These are phyloP conservation scores for Anthoceros angustus DNA, from an alignment of 225 moss, liverwort and hornwort genomes.

Conservation along the genomic window DNA sequence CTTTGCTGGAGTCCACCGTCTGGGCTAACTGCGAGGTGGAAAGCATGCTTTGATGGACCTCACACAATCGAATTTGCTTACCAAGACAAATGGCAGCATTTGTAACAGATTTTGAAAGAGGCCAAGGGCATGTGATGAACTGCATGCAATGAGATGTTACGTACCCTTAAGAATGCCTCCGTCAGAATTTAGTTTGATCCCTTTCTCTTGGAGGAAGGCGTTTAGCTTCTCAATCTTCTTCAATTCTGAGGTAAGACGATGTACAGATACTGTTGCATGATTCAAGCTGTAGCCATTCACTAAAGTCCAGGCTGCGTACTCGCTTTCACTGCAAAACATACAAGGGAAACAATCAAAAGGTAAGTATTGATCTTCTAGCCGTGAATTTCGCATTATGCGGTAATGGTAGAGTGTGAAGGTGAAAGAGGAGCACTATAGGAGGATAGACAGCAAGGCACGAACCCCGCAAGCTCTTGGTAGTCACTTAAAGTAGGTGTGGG, in stretches of 20 bases:
- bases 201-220: conserved; percentile 57
- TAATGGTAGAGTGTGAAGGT: not conserved
- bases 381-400: not conserved
- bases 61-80: not conserved
- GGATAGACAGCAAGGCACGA: conserved; percentile 1
- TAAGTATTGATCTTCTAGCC: not conserved
- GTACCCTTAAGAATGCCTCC: conserved; percentile 88
- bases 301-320: conserved; percentile 95
- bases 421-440: not conserved
- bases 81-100: not conserved
- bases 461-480: conserved; percentile 82
- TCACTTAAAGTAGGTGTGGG: conserved; percentile 53
- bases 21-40: conserved; percentile 51
- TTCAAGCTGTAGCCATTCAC: conserved; percentile 90
- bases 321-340: conserved; percentile 76
- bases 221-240: conserved; percentile 52
- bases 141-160: not conserved
- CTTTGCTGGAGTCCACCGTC: conserved; percentile 94
- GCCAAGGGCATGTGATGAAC: not conserved
- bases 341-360: not conserved
- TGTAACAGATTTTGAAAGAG: not conserved
- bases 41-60: not conserved
- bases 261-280: conserved; percentile 91
- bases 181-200: conserved; percentile 78
- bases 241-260: conserved; percentile 47